phyloP scores from a whole-genome alignment of 495 filamentous ascomycete genomes.

The Penicillium verhagenii region DNA sequence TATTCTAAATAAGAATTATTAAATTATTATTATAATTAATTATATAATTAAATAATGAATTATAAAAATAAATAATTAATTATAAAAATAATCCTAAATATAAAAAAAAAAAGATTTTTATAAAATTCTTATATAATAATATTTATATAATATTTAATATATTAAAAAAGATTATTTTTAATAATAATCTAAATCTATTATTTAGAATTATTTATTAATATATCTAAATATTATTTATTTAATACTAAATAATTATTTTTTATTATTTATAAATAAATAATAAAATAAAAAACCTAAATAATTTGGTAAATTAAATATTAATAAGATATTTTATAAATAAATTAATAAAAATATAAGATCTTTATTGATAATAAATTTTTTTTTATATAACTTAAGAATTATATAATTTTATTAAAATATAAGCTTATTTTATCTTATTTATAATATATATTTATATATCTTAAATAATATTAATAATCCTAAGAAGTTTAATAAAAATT shows the following conservation, averaged over 20 bases:
- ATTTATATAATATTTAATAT: neutral
- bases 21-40: neutral
- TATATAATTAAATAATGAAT: neutral
- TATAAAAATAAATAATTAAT: no score
- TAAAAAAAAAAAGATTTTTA: neutral
- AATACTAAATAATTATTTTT: neutral
- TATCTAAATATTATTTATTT: neutral
- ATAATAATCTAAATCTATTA: neutral
- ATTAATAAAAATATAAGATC: neutral
- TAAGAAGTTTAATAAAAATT: neutral
- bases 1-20: neutral
- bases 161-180: neutral
- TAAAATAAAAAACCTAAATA: neutral
- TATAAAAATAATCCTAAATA: neutral
- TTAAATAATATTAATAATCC: neutral
- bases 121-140: neutral
- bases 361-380: neutral
- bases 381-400: neutral
- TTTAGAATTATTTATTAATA: neutral
- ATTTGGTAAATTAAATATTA: neutral
- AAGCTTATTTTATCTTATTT: neutral
- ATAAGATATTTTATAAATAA: neutral
- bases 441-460: neutral
- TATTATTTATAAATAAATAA: neutral
- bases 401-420: no score